Base-by-base conservation (phyloP, 768 basidiomycete genomes). In the Rhizopogon rudus region DNA sequence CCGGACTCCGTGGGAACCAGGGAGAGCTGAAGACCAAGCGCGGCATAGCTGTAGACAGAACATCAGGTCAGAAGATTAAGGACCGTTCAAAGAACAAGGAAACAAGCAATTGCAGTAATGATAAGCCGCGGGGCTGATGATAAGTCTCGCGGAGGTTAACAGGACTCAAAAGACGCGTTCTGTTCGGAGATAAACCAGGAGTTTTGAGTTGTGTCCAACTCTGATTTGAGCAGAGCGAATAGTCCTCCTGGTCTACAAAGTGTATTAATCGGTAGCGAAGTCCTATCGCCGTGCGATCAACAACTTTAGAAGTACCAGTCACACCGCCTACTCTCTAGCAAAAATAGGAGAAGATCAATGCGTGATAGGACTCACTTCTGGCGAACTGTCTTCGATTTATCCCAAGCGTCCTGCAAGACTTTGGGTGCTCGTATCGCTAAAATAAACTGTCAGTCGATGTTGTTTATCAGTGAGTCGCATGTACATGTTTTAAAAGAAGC, bases 371-470 rank as follows among this genome's bases (percentile, higher is more conserved):
- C 87, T 63, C 64, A 96, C 94, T 97, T 98, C 81, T 98, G 95
- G 59, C 81, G 81, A 16, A 95, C 86, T 10, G 94, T 98, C 73
- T 91, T 91, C 50, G 74, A 75, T 61, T 82, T 83, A 70, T 98
- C 90, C 94, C 94, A 98, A 53, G 85, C 84, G 44, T 88, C 84
- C 66, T 88, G 89, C 58, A 97, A 74, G 9, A 80, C 77, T 66
- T 87, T 86, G 2, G 93, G 93, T 5, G 89, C 93, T 53, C 84
- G 81, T 57, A 97, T 85, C 25, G 87, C 90, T 86, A 70, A 60
- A 56, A 61, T 54, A 43, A 9, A 40, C 46, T 25, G 7, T 33
- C 45, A 13, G 6, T 46, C 33, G 0, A 13, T 13, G 35, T 37
- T 37, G 13, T 13, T 37, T 8, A 33, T 33, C 3, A 33, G 31